Conservation (phyloP, 495 filamentous ascomycete species). For the Xylaria intraflava region DNA sequence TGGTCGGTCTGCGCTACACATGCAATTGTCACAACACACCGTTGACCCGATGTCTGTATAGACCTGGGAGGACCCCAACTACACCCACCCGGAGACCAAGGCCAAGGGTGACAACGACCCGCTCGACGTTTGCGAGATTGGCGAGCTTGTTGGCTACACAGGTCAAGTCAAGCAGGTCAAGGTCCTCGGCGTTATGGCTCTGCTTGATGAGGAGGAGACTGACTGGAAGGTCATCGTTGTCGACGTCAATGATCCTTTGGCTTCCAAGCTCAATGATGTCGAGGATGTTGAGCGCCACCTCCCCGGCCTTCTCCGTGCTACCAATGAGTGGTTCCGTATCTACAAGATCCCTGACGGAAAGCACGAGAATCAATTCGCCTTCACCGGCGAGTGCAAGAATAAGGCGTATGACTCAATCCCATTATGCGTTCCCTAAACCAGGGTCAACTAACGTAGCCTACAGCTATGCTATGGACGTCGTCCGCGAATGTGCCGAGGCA, state of each 20-base stretch:
- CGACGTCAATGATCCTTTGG: conserved; percentile 94
- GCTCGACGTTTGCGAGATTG: conserved; percentile 98
- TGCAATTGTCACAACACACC: conserved; percentile 2
- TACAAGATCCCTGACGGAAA: conserved; percentile 99
- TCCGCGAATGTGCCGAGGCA: conserved; percentile 91
- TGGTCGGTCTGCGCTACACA: conserved; percentile 7
- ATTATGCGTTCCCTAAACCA: neutral
- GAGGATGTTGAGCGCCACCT: conserved; percentile 99
- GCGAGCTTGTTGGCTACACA: conserved; percentile 88
- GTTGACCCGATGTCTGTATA: conserved; percentile 28
- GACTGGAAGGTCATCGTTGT: conserved; percentile 99
- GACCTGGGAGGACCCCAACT: conserved; percentile 99
- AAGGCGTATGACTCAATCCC: conserved; percentile 58
- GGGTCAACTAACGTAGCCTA: conserved; percentile 18
- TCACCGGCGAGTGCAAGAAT: conserved; percentile 99
- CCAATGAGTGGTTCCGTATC: conserved; percentile 99
- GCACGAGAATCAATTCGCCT: conserved; percentile 99
- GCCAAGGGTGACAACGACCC: conserved; percentile 99
- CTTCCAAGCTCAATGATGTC: conserved; percentile 93
- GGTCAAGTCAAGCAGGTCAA: conserved; percentile 99
- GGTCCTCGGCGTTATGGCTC: conserved; percentile 97
- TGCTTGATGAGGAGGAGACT: conserved; percentile 98
- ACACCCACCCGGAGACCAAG: conserved; percentile 96
- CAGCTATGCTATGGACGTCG: conserved; percentile 86
- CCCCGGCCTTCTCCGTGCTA: conserved; percentile 89